Conservation (phyloP, 2,329 filamentous ascomycete species). For the Aschersonia sp. region DNA sequence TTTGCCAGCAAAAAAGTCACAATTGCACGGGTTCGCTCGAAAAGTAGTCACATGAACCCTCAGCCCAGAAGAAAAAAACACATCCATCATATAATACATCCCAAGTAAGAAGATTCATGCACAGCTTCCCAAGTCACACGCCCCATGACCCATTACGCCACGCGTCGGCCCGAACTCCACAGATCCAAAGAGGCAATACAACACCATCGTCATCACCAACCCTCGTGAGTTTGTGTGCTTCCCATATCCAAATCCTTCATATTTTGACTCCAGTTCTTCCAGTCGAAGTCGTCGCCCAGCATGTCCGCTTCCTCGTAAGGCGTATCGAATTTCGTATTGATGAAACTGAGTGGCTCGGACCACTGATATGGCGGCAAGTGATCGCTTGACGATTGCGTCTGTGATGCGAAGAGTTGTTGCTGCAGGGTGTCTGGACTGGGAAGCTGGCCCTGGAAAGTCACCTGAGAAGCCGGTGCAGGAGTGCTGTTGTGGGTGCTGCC, state of each 20-base stretch:
- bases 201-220: slow-evolving; percentile 7
- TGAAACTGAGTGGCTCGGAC: slow-evolving; percentile 17
- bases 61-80: too few species aligned
- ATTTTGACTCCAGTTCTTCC: slow-evolving; percentile 32
- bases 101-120: too few species aligned
- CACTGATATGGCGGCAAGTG: slow-evolving; percentile 27
- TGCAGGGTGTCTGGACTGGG: slow-evolving; percentile 5
- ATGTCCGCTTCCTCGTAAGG: slow-evolving; percentile 21
- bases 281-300: slow-evolving; percentile 29
- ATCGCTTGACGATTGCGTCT: slow-evolving; percentile 14
- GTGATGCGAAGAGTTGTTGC: slow-evolving; percentile 8
- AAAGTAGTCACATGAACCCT: too few species aligned
- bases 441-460: background rate
- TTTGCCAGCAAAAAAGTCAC: too few species aligned
- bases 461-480: background rate
- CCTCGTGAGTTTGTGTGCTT: slow-evolving; percentile 8
- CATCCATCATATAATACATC: too few species aligned
- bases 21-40: too few species aligned
- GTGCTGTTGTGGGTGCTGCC: background rate
- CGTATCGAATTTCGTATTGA: slow-evolving; percentile 14
- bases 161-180: too few species aligned
- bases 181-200: background rate
- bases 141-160: too few species aligned
- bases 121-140: too few species aligned
- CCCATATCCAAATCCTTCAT: slow-evolving; percentile 23